Evolutionary conservation across 345 rosid genomes (phyloP).

Genomic region (Sonneratia caseolaris): DNA sequence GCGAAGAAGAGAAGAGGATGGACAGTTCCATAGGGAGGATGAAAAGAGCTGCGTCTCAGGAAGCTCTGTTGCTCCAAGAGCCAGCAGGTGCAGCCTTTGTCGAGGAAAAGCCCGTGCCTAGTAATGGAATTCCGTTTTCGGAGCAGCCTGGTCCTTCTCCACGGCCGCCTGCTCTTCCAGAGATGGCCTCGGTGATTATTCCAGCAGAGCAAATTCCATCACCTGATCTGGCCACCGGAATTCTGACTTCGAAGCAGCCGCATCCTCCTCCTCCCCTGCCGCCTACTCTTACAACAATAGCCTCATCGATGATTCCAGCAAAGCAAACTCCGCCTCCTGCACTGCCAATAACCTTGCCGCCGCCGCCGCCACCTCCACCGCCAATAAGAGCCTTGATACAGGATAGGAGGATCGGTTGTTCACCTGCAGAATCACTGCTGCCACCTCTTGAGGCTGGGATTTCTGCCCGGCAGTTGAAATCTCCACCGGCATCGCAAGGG

Average conservation of each 20-base stretch:
- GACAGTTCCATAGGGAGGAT: slow-evolving; percentile 6
- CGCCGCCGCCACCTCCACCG: background rate
- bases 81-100: background rate
- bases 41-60: slow-evolving; percentile 8
- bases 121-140: background rate
- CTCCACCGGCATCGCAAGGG: slow-evolving; percentile 26
- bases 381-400: slow-evolving; percentile 1
- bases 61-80: background rate
- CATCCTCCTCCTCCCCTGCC: slow-evolving; percentile 1
- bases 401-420: background rate
- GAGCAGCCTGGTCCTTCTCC: background rate
- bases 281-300: background rate
- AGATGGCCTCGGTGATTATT: background rate
- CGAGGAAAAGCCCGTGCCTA: background rate
- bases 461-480: slow-evolving; percentile 14
- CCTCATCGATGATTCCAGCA: background rate
- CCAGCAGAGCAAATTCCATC: background rate
- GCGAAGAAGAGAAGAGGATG: slow-evolving; percentile 22
- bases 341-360: no score
- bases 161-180: background rate
- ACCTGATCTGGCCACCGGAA: background rate
- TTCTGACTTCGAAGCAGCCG: slow-evolving; percentile 6
- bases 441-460: slow-evolving; percentile 1
- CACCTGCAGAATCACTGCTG: background rate
- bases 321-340: background rate